These are phyloP conservation scores for Adansonia madagascariensis DNA, from an alignment of 441 rosid species.

Conservation along the genomic window DNA sequence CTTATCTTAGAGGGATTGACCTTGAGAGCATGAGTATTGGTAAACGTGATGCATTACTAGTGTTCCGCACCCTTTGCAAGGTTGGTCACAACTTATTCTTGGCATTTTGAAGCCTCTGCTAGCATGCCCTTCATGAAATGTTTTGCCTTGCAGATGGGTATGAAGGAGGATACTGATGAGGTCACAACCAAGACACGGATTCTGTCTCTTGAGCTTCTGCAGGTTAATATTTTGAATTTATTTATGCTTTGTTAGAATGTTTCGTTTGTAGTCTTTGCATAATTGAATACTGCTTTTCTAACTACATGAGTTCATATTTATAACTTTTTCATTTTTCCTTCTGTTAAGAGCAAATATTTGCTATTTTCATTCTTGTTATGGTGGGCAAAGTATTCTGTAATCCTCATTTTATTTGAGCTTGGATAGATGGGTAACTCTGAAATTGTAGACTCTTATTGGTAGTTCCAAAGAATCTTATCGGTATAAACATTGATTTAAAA, in stretches of 20 bases:
- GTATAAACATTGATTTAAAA: constrained; percentile 2
- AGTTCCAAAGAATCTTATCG: neutral
- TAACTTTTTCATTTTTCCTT: neutral
- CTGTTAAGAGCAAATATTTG: constrained; percentile 13
- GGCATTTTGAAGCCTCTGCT: constrained; percentile 33
- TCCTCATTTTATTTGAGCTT: constrained; percentile 15
- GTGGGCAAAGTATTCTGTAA: neutral
- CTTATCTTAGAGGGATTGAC: constrained; percentile 76
- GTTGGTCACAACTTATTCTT: constrained; percentile 47
- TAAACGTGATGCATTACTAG: constrained; percentile 91
- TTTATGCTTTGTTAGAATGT: neutral
- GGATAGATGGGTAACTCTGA: constrained; percentile 11
- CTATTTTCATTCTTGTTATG: constrained; percentile 24
- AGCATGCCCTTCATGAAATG: constrained; percentile 24
- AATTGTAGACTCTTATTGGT: constrained; percentile 13
- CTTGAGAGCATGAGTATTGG: constrained; percentile 95
- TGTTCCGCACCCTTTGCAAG: constrained; percentile 99
- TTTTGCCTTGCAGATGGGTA: constrained; percentile 75
- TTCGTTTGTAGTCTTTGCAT: constrained; percentile 29
- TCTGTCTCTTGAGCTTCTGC: constrained; percentile 97
- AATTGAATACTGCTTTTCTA: constrained; percentile 13
- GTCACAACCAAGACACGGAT: constrained; percentile 90
- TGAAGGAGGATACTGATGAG: constrained; percentile 98
- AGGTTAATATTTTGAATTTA: constrained; percentile 54
- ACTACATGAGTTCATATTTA: neutral